Conservation (phyloP, 805 yeast species). For the Lipomyces chichibuensis region DNA sequence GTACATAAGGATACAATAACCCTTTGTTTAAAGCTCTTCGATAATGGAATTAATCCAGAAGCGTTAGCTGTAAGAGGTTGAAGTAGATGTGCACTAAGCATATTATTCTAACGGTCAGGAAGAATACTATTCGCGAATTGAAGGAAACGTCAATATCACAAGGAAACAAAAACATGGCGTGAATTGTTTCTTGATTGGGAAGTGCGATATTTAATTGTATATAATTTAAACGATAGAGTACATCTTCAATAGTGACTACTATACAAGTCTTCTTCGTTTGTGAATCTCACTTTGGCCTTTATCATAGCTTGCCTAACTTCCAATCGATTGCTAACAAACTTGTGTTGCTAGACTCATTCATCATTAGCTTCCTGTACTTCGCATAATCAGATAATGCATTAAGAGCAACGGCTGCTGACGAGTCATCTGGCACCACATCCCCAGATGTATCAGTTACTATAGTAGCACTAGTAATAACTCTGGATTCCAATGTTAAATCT, state of each 20-base stretch:
- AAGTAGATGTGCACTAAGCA: no score
- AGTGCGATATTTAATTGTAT: not conserved
- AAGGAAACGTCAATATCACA: constrained; percentile 15
- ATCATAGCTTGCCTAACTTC: constrained; percentile 1
- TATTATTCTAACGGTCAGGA: not conserved
- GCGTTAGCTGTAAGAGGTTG: constrained; percentile 38
- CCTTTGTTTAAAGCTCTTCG: constrained; percentile 38
- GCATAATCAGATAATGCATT: constrained; percentile 1
- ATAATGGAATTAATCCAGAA: constrained; percentile 44
- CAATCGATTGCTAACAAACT: constrained; percentile 12
- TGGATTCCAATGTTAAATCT: constrained; percentile 29
- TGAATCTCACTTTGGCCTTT: not conserved
- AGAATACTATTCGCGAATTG: constrained; percentile 15
- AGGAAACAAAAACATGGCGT: not conserved
- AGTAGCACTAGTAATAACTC: constrained; percentile 1
- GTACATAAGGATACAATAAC: constrained; percentile 38
- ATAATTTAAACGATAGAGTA: not conserved
- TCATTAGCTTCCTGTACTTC: constrained; percentile 8
- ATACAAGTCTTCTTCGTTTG: not conserved
- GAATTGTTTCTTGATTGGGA: not conserved
- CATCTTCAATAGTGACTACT: not conserved
- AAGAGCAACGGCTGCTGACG: not conserved
- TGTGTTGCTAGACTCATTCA: constrained; percentile 7
- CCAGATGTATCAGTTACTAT: not conserved
- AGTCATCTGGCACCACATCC: constrained; percentile 2